Evolutionary conservation across 148 eudicot species (phyloP), one percentile per base, ranked within the genome.

Genomic region (Talinum fruticosum): DNA sequence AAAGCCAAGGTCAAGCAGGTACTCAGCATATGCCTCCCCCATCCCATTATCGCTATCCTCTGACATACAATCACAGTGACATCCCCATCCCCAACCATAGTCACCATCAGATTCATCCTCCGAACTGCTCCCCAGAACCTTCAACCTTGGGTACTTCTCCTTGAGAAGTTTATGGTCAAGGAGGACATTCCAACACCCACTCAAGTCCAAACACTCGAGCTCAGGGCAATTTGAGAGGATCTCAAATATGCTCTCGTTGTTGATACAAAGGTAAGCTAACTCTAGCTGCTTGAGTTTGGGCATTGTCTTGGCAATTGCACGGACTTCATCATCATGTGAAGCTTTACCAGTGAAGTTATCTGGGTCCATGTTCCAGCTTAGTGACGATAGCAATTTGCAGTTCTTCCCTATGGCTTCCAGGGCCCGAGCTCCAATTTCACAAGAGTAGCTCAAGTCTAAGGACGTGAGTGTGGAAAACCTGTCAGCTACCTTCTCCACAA

Each of bases 321-420:
- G 88, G 74, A 88, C 90, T 82, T 88, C 93, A 24, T 92, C 90
- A 14, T 78, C 82, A 53, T 88, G 93, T 18, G 89, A 88, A 19
- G 82, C 69, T 75, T 76, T 79, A 61, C 53, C 77, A 2, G 75
- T 71, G 35, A 79, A 38, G 75, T 80, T 76, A 32, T 75, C 51
- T 0, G 97, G 97, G 74, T 92, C 92, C 92, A 88, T 88, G 84
- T 87, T 92, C 81, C 91, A 80, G 53, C 89, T 84, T 21, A 92
- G 80, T 36, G 87, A 79, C 15, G 85, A 76, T 13, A 92, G 90
- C 0, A 13, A 68, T 79, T 83, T 90, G 79, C 97, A 90, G 72
- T 88, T 83, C 67, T 80, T 90, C 33, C 97, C 93, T 0, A 92
- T 78, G 75, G 88, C 90, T 79, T 92, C 90, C 19, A 88, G 71